A percentile compares a stretch with the other conserved stretches of the same genome.
These are phyloP conservation scores for Lactarius deliciosus DNA, from an alignment of 768 basidiomycete species.

Conservation along the genomic window DNA sequence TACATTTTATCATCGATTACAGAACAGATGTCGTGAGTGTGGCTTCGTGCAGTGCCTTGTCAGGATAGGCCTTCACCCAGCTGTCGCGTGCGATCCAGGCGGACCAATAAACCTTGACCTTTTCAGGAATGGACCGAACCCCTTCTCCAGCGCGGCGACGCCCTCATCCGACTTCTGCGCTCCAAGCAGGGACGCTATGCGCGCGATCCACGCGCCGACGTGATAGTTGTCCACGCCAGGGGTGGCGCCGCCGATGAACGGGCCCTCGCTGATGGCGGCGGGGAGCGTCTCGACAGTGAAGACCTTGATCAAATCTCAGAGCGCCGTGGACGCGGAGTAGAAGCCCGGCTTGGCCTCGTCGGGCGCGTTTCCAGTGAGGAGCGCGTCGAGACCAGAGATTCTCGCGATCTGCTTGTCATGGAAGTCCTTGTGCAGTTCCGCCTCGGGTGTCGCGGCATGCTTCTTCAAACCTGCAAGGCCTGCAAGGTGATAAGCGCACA, in stretches of 20 bases:
- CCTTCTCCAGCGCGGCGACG: constrained; percentile 41
- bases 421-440: constrained; percentile 42
- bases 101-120: constrained; percentile 44
- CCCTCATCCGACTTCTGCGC: constrained; percentile 41
- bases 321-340: constrained; percentile 40
- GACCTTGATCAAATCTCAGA: constrained; percentile 40
- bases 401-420: constrained; percentile 43
- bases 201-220: constrained; percentile 52
- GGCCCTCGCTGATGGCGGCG: constrained; percentile 40
- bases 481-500: constrained; percentile 23
- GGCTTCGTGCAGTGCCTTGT: constrained; percentile 31
- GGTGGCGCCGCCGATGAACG: constrained; percentile 48
- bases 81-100: constrained; percentile 48
- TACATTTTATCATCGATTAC: not conserved
- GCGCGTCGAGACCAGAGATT: constrained; percentile 43
- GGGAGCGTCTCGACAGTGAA: constrained; percentile 46
- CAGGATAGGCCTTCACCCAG: constrained; percentile 39
- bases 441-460: constrained; percentile 38
- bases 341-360: constrained; percentile 40
- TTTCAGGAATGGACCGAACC: constrained; percentile 41
- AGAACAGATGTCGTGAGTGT: not conserved
- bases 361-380: constrained; percentile 43
- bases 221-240: constrained; percentile 59
- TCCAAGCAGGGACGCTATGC: constrained; percentile 43
- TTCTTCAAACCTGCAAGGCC: constrained; percentile 47